These are phyloP conservation scores for Aegle marmelos DNA, from an alignment of 345 rosid species.

Conservation along the genomic window DNA sequence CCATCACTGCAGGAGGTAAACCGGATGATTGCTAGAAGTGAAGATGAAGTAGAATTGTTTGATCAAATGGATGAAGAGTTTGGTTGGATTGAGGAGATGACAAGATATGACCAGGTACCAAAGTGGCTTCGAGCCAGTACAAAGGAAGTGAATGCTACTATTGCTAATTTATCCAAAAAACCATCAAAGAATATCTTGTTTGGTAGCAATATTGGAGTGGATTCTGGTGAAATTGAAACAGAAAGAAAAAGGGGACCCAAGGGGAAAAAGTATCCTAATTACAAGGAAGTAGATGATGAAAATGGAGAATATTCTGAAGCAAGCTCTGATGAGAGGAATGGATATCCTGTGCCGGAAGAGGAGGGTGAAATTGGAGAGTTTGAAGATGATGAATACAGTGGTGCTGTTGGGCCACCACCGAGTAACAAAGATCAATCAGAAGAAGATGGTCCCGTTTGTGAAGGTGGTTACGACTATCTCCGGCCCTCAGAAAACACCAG, in stretches of 20 bases:
- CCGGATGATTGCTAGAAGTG: constrained; percentile 96
- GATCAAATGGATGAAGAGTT: constrained; percentile 99
- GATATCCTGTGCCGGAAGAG: constrained; percentile 76
- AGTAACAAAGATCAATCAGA: constrained; percentile 68
- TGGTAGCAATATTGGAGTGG: constrained; percentile 43
- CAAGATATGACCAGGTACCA: constrained; percentile 89
- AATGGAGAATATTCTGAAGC: constrained; percentile 84
- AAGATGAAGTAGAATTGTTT: constrained; percentile 91
- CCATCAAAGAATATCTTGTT: constrained; percentile 68
- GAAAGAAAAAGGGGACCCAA: constrained; percentile 93
- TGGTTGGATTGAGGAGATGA: constrained; percentile 96
- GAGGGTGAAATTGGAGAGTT: constrained; percentile 80
- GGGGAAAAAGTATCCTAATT: constrained; percentile 77
- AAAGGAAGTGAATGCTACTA: constrained; percentile 65
- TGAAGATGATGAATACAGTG: constrained; percentile 83
- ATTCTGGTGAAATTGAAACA: constrained; percentile 53
- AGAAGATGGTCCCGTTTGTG: constrained; percentile 63
- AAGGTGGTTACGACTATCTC: constrained; percentile 51
- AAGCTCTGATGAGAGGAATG: constrained; percentile 82
- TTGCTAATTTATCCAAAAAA: constrained; percentile 84
- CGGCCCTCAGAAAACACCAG: constrained; percentile 48
- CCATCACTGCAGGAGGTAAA: constrained; percentile 95
- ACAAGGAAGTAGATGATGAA: constrained; percentile 94
- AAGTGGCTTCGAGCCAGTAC: constrained; percentile 94
- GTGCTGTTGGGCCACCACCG: constrained; percentile 53